phyloP scores from a whole-genome alignment of 169 alveolate genomes.

The Plasmodium berghei region DNA sequence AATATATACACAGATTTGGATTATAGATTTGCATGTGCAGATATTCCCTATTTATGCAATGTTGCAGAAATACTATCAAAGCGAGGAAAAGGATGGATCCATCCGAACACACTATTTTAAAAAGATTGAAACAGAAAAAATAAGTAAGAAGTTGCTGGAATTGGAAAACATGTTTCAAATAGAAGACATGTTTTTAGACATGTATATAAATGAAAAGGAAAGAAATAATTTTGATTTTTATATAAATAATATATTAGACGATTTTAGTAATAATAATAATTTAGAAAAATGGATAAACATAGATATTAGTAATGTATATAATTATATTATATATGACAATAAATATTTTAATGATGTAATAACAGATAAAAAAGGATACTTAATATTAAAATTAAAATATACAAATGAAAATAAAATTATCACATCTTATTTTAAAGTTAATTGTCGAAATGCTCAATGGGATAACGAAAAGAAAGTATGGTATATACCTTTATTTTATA shows the following conservation, averaged over 20 bases:
- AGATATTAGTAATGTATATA: constrained; percentile 43
- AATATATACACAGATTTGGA: too few relatives aligned
- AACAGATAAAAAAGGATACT: constrained; percentile 49
- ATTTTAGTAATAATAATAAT: constrained; percentile 8
- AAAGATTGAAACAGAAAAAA: constrained; percentile 32
- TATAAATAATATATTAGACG: constrained; percentile 18
- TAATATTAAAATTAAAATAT: constrained; percentile 50
- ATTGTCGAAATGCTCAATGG: constrained; percentile 66
- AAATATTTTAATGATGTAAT: constrained; percentile 30
- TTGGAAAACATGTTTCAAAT: constrained; percentile 23
- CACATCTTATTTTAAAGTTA: constrained; percentile 65
- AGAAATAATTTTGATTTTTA: constrained; percentile 59
- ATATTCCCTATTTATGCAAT: not conserved
- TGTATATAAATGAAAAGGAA: constrained; percentile 58
- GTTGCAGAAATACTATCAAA: constrained; percentile 21
- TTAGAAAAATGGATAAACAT: constrained; percentile 31
- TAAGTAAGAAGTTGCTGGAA: constrained; percentile 8
- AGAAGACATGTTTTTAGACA: constrained; percentile 46
- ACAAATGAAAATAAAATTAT: constrained; percentile 65
- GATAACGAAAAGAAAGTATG: constrained; percentile 62
- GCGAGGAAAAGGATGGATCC: constrained; percentile 44
- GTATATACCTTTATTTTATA: constrained; percentile 70
- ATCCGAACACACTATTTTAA: constrained; percentile 41
- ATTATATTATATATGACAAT: constrained; percentile 38
- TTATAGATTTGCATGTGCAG: too few relatives aligned